Evolutionary conservation across 1,284 basidiomycete species (phyloP).

Genomic region (Neonothopanus nambi): DNA sequence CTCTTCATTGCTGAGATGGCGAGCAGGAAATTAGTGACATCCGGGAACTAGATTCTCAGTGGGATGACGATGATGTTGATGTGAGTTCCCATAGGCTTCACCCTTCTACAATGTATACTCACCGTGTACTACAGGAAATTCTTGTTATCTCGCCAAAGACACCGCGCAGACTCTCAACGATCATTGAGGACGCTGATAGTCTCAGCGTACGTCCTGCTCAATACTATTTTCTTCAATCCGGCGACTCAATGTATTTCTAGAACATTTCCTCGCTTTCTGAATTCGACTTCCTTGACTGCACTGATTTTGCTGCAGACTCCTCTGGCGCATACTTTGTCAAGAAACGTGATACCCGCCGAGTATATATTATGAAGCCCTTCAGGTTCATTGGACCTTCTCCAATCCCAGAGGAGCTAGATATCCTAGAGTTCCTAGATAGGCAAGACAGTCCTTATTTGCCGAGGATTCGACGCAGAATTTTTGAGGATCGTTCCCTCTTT

Average conservation of each 20-base stretch:
- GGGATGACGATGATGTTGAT: slow-evolving; percentile 45
- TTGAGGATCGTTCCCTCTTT: slow-evolving; percentile 62
- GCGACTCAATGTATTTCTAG: background rate
- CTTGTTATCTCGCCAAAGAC: slow-evolving; percentile 39
- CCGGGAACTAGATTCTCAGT: slow-evolving; percentile 36
- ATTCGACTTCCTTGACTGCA: slow-evolving; percentile 16
- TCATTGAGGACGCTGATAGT: slow-evolving; percentile 17
- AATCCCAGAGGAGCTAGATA: slow-evolving; percentile 50
- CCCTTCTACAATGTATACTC: background rate
- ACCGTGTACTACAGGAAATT: slow-evolving; percentile 37
- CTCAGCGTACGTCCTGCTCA: background rate
- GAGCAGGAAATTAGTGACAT: slow-evolving; percentile 34
- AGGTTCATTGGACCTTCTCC: slow-evolving; percentile 3
- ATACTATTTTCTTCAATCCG: background rate
- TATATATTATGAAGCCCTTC: slow-evolving; percentile 57
- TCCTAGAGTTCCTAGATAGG: slow-evolving; percentile 57
- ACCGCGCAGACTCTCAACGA: slow-evolving; percentile 18
- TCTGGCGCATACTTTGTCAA: slow-evolving; percentile 8
- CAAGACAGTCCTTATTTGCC: slow-evolving; percentile 60
- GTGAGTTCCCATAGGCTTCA: slow-evolving; percentile 26
- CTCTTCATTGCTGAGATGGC: slow-evolving; percentile 11
- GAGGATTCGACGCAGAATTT: slow-evolving; percentile 64
- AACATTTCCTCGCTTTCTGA: slow-evolving; percentile 13
- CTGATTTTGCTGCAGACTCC: background rate
- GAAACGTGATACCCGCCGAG: slow-evolving; percentile 25